Conservation (phyloP, 352 stramenopile species). For the Phytophthora foliorum region DNA sequence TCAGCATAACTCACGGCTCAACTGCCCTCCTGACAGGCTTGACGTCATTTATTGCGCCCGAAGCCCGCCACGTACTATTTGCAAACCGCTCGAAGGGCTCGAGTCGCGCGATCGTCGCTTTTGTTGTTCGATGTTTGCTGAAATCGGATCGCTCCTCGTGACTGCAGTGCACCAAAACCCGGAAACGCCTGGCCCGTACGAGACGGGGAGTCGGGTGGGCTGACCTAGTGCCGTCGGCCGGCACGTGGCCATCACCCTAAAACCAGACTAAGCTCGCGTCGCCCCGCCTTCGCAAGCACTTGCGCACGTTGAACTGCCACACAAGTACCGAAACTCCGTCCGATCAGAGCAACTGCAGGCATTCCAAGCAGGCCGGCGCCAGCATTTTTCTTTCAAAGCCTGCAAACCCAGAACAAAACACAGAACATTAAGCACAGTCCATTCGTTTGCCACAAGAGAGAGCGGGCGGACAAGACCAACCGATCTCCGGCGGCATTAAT, state of each 20-base stretch:
- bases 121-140: slow-evolving; percentile 27
- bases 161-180: slow-evolving; percentile 5
- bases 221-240: not conserved
- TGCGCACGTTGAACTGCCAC: slow-evolving; percentile 17
- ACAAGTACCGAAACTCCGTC: slow-evolving; percentile 22
- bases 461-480: slow-evolving; percentile 18
- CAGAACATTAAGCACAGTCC: slow-evolving; percentile 41
- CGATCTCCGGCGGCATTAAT: slow-evolving; percentile 43
- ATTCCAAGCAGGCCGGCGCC: slow-evolving; percentile 5
- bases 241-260: not conserved
- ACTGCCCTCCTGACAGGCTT: slow-evolving; percentile 11
- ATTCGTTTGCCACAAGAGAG: slow-evolving; percentile 29
- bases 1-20: slow-evolving; percentile 27
- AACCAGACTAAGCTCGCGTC: slow-evolving; percentile 8
- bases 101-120: not conserved
- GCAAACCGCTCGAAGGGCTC: slow-evolving; percentile 21
- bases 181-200: slow-evolving; percentile 4
- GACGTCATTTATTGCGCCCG: slow-evolving; percentile 25
- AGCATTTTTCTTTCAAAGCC: slow-evolving; percentile 26
- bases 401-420: slow-evolving; percentile 33
- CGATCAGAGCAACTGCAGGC: slow-evolving; percentile 14
- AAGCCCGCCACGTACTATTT: slow-evolving; percentile 27
- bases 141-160: slow-evolving; percentile 2
- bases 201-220: not conserved
- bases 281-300: slow-evolving; percentile 20